phyloP scores from a whole-genome alignment of 208 protist species.

The Trypanosoma boissoni region DNA sequence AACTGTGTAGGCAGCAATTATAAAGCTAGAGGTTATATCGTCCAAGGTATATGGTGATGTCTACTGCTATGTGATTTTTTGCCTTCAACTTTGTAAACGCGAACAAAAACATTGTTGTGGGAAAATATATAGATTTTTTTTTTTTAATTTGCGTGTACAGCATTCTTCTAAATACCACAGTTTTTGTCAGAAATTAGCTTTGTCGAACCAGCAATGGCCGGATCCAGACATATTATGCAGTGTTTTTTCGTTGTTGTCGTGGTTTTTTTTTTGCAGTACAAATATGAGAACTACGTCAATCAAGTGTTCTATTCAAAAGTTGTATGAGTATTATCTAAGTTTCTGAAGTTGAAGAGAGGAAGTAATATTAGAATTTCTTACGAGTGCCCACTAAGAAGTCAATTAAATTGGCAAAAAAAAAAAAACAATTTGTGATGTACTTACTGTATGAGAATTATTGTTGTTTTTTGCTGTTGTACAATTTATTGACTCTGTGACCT shows the following conservation, averaged over 20 bases:
- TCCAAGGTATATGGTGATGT: background rate
- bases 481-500: too few species aligned
- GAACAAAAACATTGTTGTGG: too few species aligned
- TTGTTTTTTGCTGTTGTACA: too few species aligned
- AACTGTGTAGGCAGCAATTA: background rate
- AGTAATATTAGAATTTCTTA: too few species aligned
- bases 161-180: background rate
- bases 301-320: too few species aligned
- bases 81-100: background rate
- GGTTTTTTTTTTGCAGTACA: background rate
- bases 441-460: too few species aligned
- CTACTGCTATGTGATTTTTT: background rate
- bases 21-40: background rate
- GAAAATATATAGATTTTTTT: background rate
- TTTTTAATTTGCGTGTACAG: background rate
- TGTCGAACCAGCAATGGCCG: constrained; percentile 7
- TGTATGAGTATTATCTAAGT: too few species aligned
- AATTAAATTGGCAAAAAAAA: too few species aligned
- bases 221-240: constrained; percentile 2
- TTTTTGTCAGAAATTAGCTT: background rate
- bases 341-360: too few species aligned
- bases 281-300: too few species aligned
- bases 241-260: background rate
- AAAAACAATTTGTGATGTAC: too few species aligned
- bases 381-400: too few species aligned